phyloP scores from a whole-genome alignment of 129 eudicot genomes.

The Daucus carota region DNA sequence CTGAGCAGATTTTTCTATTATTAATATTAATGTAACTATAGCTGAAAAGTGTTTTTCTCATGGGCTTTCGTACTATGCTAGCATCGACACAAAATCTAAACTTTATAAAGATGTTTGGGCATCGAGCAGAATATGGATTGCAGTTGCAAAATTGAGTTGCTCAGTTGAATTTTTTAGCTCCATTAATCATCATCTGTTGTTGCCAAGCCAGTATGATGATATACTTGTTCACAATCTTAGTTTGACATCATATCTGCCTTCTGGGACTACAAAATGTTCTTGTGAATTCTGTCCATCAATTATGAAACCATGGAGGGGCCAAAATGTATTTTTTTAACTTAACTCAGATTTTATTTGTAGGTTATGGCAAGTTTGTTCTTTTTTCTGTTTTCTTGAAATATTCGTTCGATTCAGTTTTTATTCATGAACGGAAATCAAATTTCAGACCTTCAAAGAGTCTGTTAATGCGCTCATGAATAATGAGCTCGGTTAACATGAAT shows the following conservation, averaged over 20 bases:
- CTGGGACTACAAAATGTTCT: too few relatives aligned
- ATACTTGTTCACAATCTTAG: not conserved
- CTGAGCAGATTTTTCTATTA: not conserved
- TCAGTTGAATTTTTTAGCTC: not conserved
- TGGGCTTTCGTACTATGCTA: not conserved
- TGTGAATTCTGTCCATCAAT: not conserved
- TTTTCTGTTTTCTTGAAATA: too few relatives aligned
- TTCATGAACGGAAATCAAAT: too few relatives aligned
- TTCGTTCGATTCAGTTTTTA: too few relatives aligned
- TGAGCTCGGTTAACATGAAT: too few relatives aligned
- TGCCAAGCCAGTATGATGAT: not conserved
- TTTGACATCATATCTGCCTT: too few relatives aligned
- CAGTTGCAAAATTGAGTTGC: not conserved
- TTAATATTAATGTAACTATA: not conserved
- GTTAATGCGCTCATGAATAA: too few relatives aligned
- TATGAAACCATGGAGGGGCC: not conserved
- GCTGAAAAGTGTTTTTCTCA: not conserved
- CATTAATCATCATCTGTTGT: not conserved
- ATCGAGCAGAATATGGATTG: not conserved
- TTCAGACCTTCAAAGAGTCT: too few relatives aligned
- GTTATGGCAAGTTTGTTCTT: too few relatives aligned
- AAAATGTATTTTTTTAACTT: too few relatives aligned
- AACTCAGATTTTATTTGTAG: too few relatives aligned
- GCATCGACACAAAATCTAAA: not conserved
- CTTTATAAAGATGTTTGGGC: not conserved